phyloP scores from a whole-genome alignment of 441 rosid genomes.

The Dalechampia spathulata region DNA sequence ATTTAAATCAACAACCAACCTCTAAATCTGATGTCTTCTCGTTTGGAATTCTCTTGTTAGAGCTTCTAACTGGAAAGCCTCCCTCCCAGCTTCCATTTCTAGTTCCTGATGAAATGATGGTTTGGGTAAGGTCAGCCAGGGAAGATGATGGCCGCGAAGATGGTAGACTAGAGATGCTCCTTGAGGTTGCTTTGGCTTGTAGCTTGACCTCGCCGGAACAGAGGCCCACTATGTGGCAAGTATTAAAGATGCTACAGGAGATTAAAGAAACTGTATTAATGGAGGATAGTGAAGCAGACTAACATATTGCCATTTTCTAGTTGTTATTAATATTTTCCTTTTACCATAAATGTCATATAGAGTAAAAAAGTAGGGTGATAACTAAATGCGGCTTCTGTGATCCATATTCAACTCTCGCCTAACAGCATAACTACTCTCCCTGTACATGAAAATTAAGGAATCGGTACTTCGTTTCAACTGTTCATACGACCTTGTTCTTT shows the following conservation, averaged over 20 bases:
- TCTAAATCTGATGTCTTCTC: conserved; percentile 73
- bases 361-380: neutral
- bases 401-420: neutral
- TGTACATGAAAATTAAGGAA: no score
- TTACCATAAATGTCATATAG: neutral
- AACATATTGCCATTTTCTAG: conserved; percentile 21
- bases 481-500: no score
- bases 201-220: conserved; percentile 69
- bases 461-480: no score
- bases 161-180: conserved; percentile 61
- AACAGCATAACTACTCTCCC: no score
- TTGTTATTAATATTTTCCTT: neutral
- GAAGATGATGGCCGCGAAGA: conserved; percentile 43
- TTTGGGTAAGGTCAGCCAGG: conserved; percentile 56
- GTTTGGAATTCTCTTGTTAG: conserved; percentile 70
- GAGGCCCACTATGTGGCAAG: conserved; percentile 78
- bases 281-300: conserved; percentile 47
- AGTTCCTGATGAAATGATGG: conserved; percentile 43
- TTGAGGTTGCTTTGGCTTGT: conserved; percentile 66
- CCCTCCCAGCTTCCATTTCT: conserved; percentile 64
- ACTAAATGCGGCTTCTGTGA: neutral
- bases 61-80: conserved; percentile 62
- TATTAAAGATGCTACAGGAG: conserved; percentile 77
- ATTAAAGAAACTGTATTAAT: conserved; percentile 52
- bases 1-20: conserved; percentile 31